phyloP scores from a whole-genome alignment of 805 yeast species.

The Tetrapisispora nanseiensis region DNA sequence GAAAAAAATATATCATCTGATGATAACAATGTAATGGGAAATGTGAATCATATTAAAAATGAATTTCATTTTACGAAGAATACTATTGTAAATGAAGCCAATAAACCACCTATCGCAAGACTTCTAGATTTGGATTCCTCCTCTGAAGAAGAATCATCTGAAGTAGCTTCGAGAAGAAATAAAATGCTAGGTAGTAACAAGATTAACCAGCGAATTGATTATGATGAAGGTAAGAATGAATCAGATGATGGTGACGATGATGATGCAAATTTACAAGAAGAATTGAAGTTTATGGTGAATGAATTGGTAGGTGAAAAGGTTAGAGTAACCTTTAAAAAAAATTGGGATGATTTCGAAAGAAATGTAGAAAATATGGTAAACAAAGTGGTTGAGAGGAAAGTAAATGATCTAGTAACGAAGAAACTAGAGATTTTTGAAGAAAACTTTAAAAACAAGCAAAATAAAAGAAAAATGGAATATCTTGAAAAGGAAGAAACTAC shows the following conservation, averaged over 20 bases:
- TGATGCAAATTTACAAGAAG: conserved; percentile 16
- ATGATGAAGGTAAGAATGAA: conserved; percentile 8
- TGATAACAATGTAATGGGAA: neutral
- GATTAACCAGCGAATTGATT: conserved; percentile 2
- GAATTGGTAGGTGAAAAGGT: conserved; percentile 19
- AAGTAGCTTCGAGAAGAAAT: conserved; percentile 7
- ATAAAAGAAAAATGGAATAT: neutral
- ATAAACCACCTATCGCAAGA: neutral
- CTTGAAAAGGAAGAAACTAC: neutral
- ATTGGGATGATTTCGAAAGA: conserved; percentile 8
- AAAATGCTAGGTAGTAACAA: neutral
- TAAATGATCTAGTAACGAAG: neutral
- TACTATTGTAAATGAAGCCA: neutral
- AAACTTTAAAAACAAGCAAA: neutral
- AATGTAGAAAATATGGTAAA: conserved; percentile 7
- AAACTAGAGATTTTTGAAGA: neutral
- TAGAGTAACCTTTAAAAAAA: conserved; percentile 11
- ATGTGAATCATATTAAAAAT: neutral
- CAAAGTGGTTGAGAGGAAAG: conserved; percentile 7
- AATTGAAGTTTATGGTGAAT: conserved; percentile 21
- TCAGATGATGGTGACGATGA: conserved; percentile 5
- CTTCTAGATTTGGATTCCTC: conserved; percentile 7
- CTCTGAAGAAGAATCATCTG: conserved; percentile 3
- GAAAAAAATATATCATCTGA: neutral
- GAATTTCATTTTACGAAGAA: neutral